phyloP scores from a whole-genome alignment of 2,329 filamentous ascomycete species.

The Zelopaecilomyces penicillatus region DNA sequence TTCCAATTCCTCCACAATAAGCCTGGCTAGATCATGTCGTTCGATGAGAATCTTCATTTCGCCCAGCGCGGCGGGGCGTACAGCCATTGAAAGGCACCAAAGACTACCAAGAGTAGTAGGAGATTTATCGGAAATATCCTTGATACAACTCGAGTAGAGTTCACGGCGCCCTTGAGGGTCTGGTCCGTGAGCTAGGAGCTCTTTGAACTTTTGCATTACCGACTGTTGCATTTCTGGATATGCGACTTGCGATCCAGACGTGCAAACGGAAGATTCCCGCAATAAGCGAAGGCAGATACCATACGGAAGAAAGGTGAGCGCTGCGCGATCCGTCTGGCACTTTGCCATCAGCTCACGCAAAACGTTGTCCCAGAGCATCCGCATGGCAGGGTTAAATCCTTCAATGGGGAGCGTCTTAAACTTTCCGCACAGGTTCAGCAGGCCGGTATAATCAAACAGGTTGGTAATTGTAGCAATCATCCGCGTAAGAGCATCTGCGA shows the following conservation, averaged over 20 bases:
- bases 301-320: constrained; percentile 35
- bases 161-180: constrained; percentile 46
- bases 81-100: constrained; percentile 49
- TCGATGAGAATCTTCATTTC: constrained; percentile 51
- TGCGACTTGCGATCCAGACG: constrained; percentile 44
- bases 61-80: constrained; percentile 34
- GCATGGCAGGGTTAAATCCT: constrained; percentile 52
- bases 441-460: constrained; percentile 37
- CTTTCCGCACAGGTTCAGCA: constrained; percentile 65
- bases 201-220: constrained; percentile 51
- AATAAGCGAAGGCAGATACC: constrained; percentile 57
- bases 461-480: constrained; percentile 48
- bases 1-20: constrained; percentile 59
- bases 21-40: constrained; percentile 51
- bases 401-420: constrained; percentile 56
- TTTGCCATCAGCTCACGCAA: constrained; percentile 42
- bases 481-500: constrained; percentile 69
- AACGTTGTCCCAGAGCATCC: constrained; percentile 52
- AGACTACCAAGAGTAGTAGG: constrained; percentile 64
- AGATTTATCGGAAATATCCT: constrained; percentile 57
- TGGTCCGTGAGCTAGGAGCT: constrained; percentile 50
- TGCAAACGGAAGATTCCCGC: constrained; percentile 57
- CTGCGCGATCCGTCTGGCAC: constrained; percentile 25
- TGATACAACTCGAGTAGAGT: constrained; percentile 59
- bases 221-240: constrained; percentile 56